A percentile compares a stretch with the other conserved stretches of the same genome.
Evolutionary conservation across 2,329 filamentous ascomycete genomes (phyloP).

Genomic region (Aspergillus vadensis): DNA sequence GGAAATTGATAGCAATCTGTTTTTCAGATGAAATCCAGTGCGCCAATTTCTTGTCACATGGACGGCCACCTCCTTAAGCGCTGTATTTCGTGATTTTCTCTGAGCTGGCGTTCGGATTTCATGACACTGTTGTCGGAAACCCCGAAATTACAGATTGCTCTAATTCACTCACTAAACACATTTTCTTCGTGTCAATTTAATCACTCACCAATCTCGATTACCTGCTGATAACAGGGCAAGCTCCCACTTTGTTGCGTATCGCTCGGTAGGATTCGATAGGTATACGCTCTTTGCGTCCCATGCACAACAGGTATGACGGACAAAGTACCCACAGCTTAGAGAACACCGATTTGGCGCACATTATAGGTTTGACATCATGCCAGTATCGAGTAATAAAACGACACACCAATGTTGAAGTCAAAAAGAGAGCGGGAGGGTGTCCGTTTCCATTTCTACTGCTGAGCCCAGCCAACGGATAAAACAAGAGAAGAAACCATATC

Average conservation of each 20-base stretch:
- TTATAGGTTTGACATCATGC: not conserved
- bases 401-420: not conserved
- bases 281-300: not conserved
- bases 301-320: not conserved
- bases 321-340: not conserved
- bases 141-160: slow-evolving; percentile 1
- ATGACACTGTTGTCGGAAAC: not conserved
- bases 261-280: not conserved
- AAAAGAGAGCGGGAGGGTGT: not conserved
- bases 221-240: not conserved
- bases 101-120: not conserved
- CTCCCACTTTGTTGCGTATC: not conserved
- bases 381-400: not conserved
- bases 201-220: too few species aligned
- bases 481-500: not conserved
- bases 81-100: not conserved
- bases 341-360: not conserved
- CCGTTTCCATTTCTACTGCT: too few species aligned
- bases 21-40: not conserved
- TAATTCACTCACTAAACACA: not conserved
- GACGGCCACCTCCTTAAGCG: not conserved
- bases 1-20: not conserved
- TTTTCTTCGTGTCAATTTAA: not conserved
- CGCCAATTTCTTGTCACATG: not conserved
- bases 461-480: too few species aligned